Evolutionary conservation across 179 eudicot species (phyloP).

Genomic region (Amaranthus tricolor): DNA sequence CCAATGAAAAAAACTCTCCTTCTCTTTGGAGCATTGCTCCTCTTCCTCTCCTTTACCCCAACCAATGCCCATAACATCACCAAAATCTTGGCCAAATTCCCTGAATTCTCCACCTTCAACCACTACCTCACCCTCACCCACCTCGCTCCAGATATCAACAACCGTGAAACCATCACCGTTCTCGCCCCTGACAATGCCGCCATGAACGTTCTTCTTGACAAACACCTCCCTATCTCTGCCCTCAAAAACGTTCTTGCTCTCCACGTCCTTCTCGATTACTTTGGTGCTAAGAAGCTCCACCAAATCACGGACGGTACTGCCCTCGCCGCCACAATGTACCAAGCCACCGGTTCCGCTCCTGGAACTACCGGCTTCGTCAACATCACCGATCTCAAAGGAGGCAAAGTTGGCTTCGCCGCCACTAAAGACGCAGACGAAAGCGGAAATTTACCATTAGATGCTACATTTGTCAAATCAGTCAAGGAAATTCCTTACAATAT

Average conservation of each 20-base stretch:
- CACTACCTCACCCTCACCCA: constrained; percentile 66
- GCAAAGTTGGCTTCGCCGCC: constrained; percentile 74
- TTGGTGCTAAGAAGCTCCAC: constrained; percentile 62
- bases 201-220: constrained; percentile 39
- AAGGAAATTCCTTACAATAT: constrained; percentile 69
- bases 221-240: constrained; percentile 35
- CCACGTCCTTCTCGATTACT: constrained; percentile 60
- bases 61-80: constrained; percentile 60
- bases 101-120: constrained; percentile 65
- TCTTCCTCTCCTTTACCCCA: constrained; percentile 5
- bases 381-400: constrained; percentile 79
- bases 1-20: neutral
- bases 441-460: constrained; percentile 21
- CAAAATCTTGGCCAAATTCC: constrained; percentile 41
- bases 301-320: constrained; percentile 56
- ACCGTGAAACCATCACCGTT: constrained; percentile 59
- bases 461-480: constrained; percentile 62
- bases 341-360: constrained; percentile 59
- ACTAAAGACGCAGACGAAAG: constrained; percentile 45
- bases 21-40: constrained; percentile 2
- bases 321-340: constrained; percentile 57
- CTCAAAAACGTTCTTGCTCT: constrained; percentile 54
- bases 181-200: constrained; percentile 56
- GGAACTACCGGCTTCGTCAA: constrained; percentile 86
- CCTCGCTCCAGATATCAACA: constrained; percentile 57